Evolutionary conservation across 176 grass and related monocot genomes (phyloP).

Genomic region (Rhynchospora pubera): DNA sequence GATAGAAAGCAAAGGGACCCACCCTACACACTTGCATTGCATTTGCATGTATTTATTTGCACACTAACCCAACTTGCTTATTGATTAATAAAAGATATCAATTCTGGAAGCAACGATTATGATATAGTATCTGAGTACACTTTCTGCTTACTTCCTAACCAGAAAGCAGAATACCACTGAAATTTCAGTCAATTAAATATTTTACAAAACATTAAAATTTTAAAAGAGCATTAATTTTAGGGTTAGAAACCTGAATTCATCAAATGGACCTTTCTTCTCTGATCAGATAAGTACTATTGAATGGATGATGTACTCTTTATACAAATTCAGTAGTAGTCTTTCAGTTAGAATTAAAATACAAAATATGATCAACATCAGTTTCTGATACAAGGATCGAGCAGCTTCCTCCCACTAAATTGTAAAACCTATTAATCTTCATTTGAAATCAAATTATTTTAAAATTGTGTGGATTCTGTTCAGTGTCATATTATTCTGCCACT

Average conservation of each 20-base stretch:
- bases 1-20: not conserved
- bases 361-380: not conserved
- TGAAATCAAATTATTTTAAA: not conserved
- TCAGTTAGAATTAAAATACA: not conserved
- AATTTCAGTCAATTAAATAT: not conserved
- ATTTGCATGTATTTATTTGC: not conserved
- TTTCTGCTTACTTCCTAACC: not conserved
- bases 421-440: not conserved
- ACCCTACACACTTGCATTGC: not conserved
- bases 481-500: not conserved
- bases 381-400: not conserved
- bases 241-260: not conserved
- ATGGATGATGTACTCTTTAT: not conserved
- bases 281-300: not conserved
- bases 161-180: not conserved
- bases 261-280: not conserved
- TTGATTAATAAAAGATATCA: not conserved
- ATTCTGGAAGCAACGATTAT: conserved; percentile 4
- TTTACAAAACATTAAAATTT: not conserved
- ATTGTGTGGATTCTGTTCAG: conserved; percentile 1
- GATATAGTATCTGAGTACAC: not conserved
- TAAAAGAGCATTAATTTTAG: not conserved
- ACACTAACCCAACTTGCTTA: not conserved
- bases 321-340: not conserved
- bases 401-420: not conserved